Conservation (phyloP, 1,139 yeast species). For the Suhomyces anneliseae region DNA sequence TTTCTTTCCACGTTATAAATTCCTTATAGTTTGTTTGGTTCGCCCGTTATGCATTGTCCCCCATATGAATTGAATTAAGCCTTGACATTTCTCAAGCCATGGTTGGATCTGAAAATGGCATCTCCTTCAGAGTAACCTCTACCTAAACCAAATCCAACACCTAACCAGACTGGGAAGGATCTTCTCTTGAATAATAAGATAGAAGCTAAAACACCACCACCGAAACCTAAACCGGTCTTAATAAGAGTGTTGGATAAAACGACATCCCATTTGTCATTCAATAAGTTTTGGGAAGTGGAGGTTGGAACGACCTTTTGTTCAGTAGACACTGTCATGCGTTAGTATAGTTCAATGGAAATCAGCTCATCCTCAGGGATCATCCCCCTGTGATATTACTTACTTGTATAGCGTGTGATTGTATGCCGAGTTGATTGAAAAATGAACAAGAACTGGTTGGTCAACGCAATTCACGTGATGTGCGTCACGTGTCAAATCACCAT, state of each 20-base stretch:
- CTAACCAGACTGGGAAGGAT: constrained; percentile 96
- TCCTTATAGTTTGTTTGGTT: not conserved
- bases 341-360: not conserved
- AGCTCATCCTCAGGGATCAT: not conserved
- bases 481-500: not conserved
- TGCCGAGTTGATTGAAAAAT: constrained; percentile 6
- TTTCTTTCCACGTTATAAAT: too few species aligned
- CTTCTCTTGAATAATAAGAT: constrained; percentile 89
- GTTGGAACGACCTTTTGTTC: constrained; percentile 33
- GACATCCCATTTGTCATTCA: constrained; percentile 94
- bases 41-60: not conserved
- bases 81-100: constrained; percentile 71
- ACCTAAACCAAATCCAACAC: constrained; percentile 94
- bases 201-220: constrained; percentile 94
- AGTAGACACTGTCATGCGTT: constrained; percentile 13
- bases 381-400: not conserved
- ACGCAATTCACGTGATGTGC: constrained; percentile 3
- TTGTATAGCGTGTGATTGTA: not conserved
- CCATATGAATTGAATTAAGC: constrained; percentile 39
- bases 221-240: constrained; percentile 96
- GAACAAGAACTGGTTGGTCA: constrained; percentile 12
- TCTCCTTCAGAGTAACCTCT: constrained; percentile 98
- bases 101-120: constrained; percentile 82
- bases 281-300: constrained; percentile 49
- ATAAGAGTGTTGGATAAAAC: constrained; percentile 92